A percentile compares a stretch with the other conserved stretches of the same genome.
Evolutionary conservation across 2,329 filamentous ascomycete genomes (phyloP).

Genomic region (Arthrobotrys entomopaga): DNA sequence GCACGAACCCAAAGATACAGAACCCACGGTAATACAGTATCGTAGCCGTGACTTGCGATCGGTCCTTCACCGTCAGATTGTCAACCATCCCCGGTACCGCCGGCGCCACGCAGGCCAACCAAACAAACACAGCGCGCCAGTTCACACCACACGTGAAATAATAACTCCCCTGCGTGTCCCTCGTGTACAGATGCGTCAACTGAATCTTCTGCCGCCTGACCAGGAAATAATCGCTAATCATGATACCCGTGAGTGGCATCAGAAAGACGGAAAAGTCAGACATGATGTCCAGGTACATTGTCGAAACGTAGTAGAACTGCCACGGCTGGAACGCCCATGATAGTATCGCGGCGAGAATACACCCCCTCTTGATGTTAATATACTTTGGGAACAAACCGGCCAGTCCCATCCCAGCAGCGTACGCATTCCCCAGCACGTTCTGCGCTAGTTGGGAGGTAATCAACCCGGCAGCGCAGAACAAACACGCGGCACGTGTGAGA

Average conservation of each 20-base stretch:
- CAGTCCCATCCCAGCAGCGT: slow-evolving; percentile 69
- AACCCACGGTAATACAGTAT: slow-evolving; percentile 49
- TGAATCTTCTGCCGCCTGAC: slow-evolving; percentile 37
- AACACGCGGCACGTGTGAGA: slow-evolving; percentile 63
- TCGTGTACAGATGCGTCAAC: slow-evolving; percentile 50
- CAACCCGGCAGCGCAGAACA: slow-evolving; percentile 65
- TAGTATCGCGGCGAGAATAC: slow-evolving; percentile 65
- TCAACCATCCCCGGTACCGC: slow-evolving; percentile 48
- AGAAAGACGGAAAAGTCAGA: slow-evolving; percentile 52
- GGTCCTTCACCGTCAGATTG: slow-evolving; percentile 39
- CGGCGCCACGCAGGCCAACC: slow-evolving; percentile 46
- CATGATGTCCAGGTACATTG: slow-evolving; percentile 56
- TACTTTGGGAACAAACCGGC: slow-evolving; percentile 67
- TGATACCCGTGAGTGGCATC: slow-evolving; percentile 53
- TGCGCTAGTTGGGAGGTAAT: slow-evolving; percentile 65
- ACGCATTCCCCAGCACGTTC: slow-evolving; percentile 65
- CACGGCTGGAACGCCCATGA: slow-evolving; percentile 66
- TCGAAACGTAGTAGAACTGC: slow-evolving; percentile 65
- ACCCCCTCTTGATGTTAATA: slow-evolving; percentile 69
- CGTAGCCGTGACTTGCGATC: slow-evolving; percentile 43
- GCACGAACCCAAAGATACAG: slow-evolving; percentile 51
- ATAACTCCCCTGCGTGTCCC: slow-evolving; percentile 41
- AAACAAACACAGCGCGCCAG: slow-evolving; percentile 50
- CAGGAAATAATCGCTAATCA: slow-evolving; percentile 52
- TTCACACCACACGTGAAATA: slow-evolving; percentile 48